These are phyloP conservation scores for Groenewaldozyma salmanticensis DNA, from an alignment of 805 yeast species.

Conservation along the genomic window DNA sequence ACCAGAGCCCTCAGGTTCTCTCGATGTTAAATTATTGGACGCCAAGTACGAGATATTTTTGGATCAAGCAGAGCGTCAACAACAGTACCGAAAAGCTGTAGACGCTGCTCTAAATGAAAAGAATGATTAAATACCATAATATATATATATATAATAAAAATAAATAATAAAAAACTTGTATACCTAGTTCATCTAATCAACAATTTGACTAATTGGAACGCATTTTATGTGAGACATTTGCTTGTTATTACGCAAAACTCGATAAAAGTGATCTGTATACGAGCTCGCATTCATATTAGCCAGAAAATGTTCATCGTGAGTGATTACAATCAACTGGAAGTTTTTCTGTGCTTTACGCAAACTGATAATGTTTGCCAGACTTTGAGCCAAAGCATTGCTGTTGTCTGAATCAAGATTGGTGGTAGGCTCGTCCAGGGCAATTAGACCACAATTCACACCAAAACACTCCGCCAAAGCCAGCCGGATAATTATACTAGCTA, in stretches of 20 bases:
- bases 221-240: constrained; percentile 70
- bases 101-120: constrained; percentile 14
- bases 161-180: not conserved
- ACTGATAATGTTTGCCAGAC: constrained; percentile 66
- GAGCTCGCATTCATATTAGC: constrained; percentile 74
- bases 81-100: constrained; percentile 61
- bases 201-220: constrained; percentile 24
- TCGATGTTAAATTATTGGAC: constrained; percentile 61
- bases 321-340: constrained; percentile 89
- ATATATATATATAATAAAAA: not conserved
- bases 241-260: constrained; percentile 68
- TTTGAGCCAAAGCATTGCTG: constrained; percentile 75
- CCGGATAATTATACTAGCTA: constrained; percentile 85
- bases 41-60: constrained; percentile 79
- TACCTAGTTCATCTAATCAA: not conserved
- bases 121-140: not conserved
- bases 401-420: constrained; percentile 89
- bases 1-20: constrained; percentile 49
- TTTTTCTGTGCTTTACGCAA: constrained; percentile 69
- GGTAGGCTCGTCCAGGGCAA: constrained; percentile 96
- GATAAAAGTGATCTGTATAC: constrained; percentile 80
- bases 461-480: constrained; percentile 91
- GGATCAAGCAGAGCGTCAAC: constrained; percentile 80
- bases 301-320: constrained; percentile 91
- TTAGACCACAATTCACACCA: constrained; percentile 90